Conservation (phyloP, 495 filamentous ascomycete species). For the Penicillium angulare region DNA sequence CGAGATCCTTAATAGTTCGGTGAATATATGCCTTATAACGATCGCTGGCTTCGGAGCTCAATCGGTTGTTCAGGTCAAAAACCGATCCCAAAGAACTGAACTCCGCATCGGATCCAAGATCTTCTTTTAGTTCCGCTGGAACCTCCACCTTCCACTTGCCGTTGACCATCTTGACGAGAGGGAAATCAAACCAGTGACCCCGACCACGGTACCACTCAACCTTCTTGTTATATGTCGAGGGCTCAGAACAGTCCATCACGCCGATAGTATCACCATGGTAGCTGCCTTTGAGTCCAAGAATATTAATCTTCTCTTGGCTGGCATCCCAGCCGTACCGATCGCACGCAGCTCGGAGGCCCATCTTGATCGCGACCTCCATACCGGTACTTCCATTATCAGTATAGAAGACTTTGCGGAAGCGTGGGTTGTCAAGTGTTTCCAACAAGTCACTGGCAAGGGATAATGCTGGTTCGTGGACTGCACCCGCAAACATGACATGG, state of each 20-base stretch:
- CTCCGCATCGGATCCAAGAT: slow-evolving; percentile 42
- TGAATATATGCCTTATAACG: slow-evolving; percentile 60
- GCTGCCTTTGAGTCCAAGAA: slow-evolving; percentile 70
- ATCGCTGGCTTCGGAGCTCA: slow-evolving; percentile 33
- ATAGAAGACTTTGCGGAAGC: slow-evolving; percentile 67
- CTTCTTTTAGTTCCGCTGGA: slow-evolving; percentile 44
- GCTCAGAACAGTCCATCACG: slow-evolving; percentile 76
- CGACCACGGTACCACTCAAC: slow-evolving; percentile 76
- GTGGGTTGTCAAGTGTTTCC: slow-evolving; percentile 52
- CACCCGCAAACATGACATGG: slow-evolving; percentile 78
- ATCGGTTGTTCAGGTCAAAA: slow-evolving; percentile 58
- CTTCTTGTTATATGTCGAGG: slow-evolving; percentile 67
- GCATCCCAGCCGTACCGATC: slow-evolving; percentile 62
- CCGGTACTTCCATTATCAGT: slow-evolving; percentile 79
- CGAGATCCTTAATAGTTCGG: slow-evolving; percentile 47
- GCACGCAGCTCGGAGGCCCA: slow-evolving; percentile 65
- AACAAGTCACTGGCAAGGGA: slow-evolving; percentile 60
- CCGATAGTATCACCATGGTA: slow-evolving; percentile 84
- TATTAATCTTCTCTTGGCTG: slow-evolving; percentile 52
- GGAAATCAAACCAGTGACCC: slow-evolving; percentile 76
- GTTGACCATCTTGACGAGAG: slow-evolving; percentile 59
- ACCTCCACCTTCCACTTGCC: slow-evolving; percentile 63
- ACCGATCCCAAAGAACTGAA: slow-evolving; percentile 55
- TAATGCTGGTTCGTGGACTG: slow-evolving; percentile 70
- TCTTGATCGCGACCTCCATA: slow-evolving; percentile 77